Evolutionary conservation across 768 basidiomycete genomes (phyloP), one percentile per base, ranked within the genome.

Genomic region (Fomitopsis pulvina): DNA sequence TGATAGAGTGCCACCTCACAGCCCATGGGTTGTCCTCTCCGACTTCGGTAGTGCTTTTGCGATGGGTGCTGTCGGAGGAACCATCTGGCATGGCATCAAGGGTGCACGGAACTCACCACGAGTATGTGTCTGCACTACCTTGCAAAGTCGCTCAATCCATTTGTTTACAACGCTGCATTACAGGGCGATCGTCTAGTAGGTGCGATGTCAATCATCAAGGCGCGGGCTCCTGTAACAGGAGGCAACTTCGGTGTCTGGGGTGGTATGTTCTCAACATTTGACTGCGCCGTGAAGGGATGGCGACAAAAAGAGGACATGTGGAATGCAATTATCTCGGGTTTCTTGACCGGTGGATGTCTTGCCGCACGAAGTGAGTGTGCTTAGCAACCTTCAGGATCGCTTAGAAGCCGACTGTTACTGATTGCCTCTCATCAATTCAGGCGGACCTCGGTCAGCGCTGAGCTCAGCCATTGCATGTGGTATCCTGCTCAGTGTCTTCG

Each of bases 61-160:
- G 16, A 97, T 97, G 94, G 94, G 94, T 66, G 92, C 93, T 29
- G 85, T 98, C 48, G 95, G 95, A 60, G 95, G 95, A 62, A 92
- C 89, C 56, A 92, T 97, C 63, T 98, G 95, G 95, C 93, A 97
- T 70, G 92, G 93, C 49, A 92, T 97, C 59, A 98, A 98, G 71
- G 95, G 95, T 52, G 92, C 93, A 6, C 79, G 95, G 60, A 98
- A 97, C 70, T 95, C 92, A 52, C 95, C 95, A 50, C 77, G 89
- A 66, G 94, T 94, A 62, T 47, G 86, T 71, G 29, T 46, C 26
- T 10, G 34, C 16, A 47, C 41, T 20, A 28, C 38, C 26, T 28
- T 3, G 4, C 26, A 10, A 3, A 12, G n/a, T 20, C 29, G 14
- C 29, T 30, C 8, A 30, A 14, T 20, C 24, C 18, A 43, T 29